Evolutionary conservation across 495 filamentous ascomycete genomes (phyloP).

Genomic region (Cercophora newfieldiana): DNA sequence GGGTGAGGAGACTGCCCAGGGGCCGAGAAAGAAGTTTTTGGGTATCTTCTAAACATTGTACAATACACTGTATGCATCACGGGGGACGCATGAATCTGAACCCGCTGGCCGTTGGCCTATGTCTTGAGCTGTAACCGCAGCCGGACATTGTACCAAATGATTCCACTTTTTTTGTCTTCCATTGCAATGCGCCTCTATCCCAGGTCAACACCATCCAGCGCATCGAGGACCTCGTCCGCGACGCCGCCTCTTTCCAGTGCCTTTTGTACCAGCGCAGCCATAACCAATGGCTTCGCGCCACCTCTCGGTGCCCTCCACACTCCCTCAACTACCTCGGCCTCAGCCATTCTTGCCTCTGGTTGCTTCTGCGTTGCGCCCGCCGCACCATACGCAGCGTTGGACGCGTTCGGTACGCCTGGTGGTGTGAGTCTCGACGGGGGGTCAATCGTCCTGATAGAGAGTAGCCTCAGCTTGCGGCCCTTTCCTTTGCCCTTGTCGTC

Average conservation of each 20-base stretch:
- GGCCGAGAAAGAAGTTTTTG: constrained; percentile 42
- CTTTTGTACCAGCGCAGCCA: constrained; percentile 66
- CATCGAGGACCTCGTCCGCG: constrained; percentile 79
- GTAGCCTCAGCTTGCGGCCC: constrained; percentile 42
- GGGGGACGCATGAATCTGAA: neutral
- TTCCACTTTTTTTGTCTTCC: neutral
- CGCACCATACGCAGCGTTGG: constrained; percentile 62
- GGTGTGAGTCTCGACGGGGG: constrained; percentile 59
- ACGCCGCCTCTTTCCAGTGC: constrained; percentile 71
- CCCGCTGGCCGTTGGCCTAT: neutral
- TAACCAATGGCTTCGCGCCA: constrained; percentile 67
- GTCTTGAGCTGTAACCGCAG: neutral
- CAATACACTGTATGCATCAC: constrained; percentile 10
- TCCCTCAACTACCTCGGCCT: constrained; percentile 60
- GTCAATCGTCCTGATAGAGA: constrained; percentile 68
- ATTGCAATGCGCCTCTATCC: constrained; percentile 25
- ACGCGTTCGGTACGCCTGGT: constrained; percentile 66
- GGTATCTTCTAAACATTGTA: constrained; percentile 42
- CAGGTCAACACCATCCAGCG: constrained; percentile 64
- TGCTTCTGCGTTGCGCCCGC: constrained; percentile 41
- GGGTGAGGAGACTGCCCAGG: constrained; percentile 17
- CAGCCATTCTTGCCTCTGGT: constrained; percentile 44
- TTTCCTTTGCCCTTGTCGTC: constrained; percentile 19
- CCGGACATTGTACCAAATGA: neutral
- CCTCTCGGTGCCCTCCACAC: constrained; percentile 79